phyloP scores from a whole-genome alignment of 2,329 filamentous ascomycete genomes.

The Penicillium capsulatum region DNA sequence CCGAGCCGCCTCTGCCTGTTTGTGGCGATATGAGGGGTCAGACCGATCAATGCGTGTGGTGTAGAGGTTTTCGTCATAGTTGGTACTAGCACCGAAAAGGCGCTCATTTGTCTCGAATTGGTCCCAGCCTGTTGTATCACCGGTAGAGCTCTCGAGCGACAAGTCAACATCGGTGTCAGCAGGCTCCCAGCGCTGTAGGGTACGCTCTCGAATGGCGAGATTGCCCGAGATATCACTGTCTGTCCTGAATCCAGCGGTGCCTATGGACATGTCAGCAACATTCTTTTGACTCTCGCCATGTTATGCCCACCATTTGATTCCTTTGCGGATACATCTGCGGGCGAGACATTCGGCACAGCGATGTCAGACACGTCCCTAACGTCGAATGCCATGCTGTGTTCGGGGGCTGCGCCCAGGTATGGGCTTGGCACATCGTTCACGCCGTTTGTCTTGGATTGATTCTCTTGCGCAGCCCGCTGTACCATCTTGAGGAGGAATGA shows the following conservation, averaged over 20 bases:
- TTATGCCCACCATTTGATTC: conserved; percentile 55
- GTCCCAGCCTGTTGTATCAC: conserved; percentile 64
- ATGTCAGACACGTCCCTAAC: conserved; percentile 58
- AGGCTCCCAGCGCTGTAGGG: conserved; percentile 77
- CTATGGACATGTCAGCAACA: conserved; percentile 43
- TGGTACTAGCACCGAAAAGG: conserved; percentile 80
- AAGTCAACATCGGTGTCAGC: conserved; percentile 61
- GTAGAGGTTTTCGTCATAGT: conserved; percentile 92
- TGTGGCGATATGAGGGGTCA: conserved; percentile 75
- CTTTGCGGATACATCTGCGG: conserved; percentile 50
- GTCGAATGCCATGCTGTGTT: conserved; percentile 57
- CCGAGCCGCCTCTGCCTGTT: conserved; percentile 71
- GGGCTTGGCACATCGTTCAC: conserved; percentile 36
- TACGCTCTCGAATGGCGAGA: conserved; percentile 64
- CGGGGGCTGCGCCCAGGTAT: conserved; percentile 43
- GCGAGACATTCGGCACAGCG: conserved; percentile 50
- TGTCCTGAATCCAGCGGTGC: conserved; percentile 71
- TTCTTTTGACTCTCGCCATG: background rate
- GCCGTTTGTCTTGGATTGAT: conserved; percentile 40
- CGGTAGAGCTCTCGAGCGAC: conserved; percentile 62
- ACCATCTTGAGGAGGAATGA: conserved; percentile 64
- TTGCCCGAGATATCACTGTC: conserved; percentile 82
- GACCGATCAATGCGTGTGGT: conserved; percentile 84
- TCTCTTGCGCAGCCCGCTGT: conserved; percentile 45
- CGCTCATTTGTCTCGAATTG: conserved; percentile 89